phyloP scores from a whole-genome alignment of 805 yeast genomes.

The Metschnikowia anglica region DNA sequence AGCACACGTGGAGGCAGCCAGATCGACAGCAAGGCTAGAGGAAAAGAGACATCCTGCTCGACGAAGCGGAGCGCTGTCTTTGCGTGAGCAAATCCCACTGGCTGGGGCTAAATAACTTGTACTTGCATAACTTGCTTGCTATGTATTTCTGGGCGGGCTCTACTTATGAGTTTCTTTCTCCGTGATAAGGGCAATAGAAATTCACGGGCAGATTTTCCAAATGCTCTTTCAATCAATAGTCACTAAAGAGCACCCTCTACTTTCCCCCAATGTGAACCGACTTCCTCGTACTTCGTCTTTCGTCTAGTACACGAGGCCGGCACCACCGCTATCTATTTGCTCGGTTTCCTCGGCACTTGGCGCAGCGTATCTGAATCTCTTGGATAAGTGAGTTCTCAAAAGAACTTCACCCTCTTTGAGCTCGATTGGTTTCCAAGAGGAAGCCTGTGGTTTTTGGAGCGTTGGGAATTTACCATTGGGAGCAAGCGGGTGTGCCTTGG shows the following conservation, averaged over 20 bases:
- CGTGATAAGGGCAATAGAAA: too few species aligned
- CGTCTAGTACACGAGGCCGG: conserved; percentile 50
- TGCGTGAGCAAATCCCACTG: too few species aligned
- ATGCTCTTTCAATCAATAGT: not conserved
- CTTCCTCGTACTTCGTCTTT: not conserved
- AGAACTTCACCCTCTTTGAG: conserved; percentile 43
- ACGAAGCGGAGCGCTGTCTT: too few species aligned
- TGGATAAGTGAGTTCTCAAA: conserved; percentile 67
- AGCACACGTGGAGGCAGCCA: too few species aligned
- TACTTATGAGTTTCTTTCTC: too few species aligned
- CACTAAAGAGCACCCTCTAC: too few species aligned
- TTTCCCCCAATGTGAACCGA: not conserved
- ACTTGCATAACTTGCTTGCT: too few species aligned
- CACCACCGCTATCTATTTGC: conserved; percentile 81
- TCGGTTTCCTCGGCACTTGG: conserved; percentile 73
- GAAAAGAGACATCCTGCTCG: too few species aligned
- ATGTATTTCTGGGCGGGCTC: too few species aligned
- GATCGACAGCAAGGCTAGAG: too few species aligned
- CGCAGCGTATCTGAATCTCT: conserved; percentile 65
- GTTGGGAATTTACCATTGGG: conserved; percentile 46
- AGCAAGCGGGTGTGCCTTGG: conserved; percentile 37
- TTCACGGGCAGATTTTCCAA: not conserved
- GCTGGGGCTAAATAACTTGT: too few species aligned
- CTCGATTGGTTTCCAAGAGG: conserved; percentile 37
- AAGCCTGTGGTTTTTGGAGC: conserved; percentile 5